These are phyloP conservation scores for Blastobotrys niveus DNA, from an alignment of 1,139 yeast genomes.

Conservation along the genomic window DNA sequence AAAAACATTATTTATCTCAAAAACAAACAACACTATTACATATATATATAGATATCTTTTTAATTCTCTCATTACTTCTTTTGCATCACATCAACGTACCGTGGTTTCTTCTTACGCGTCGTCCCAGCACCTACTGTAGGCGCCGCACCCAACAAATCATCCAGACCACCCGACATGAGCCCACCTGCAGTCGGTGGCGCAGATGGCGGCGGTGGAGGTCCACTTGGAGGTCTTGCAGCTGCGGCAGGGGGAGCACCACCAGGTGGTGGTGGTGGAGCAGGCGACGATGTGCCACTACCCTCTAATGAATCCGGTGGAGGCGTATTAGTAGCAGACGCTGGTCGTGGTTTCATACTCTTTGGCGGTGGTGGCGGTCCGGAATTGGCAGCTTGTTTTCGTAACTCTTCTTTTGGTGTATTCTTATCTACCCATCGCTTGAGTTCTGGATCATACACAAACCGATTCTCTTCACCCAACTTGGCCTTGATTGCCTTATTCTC, in stretches of 20 bases:
- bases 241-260: slow-evolving; percentile 13
- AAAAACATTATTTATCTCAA: neutral
- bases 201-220: slow-evolving; percentile 16
- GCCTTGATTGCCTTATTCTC: slow-evolving; percentile 76
- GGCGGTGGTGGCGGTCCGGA: slow-evolving; percentile 77
- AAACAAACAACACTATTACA: neutral
- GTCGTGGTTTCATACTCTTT: slow-evolving; percentile 32
- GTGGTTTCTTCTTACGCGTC: slow-evolving; percentile 50
- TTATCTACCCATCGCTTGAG: slow-evolving; percentile 83
- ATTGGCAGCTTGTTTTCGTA: slow-evolving; percentile 55
- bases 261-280: slow-evolving; percentile 18
- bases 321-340: too few species aligned
- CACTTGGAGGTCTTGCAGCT: slow-evolving; percentile 21
- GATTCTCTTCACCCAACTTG: slow-evolving; percentile 74
- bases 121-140: slow-evolving; percentile 34
- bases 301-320: too few species aligned
- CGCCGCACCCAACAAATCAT: slow-evolving; percentile 57
- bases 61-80: slow-evolving; percentile 23
- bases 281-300: neutral
- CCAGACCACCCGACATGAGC: slow-evolving; percentile 40
- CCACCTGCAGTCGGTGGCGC: neutral
- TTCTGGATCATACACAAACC: slow-evolving; percentile 75
- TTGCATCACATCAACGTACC: slow-evolving; percentile 75
- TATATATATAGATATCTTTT: neutral
- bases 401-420: slow-evolving; percentile 66